Evolutionary conservation across 1,139 yeast species (phyloP).

Genomic region (Pichia kudriavzevii): DNA sequence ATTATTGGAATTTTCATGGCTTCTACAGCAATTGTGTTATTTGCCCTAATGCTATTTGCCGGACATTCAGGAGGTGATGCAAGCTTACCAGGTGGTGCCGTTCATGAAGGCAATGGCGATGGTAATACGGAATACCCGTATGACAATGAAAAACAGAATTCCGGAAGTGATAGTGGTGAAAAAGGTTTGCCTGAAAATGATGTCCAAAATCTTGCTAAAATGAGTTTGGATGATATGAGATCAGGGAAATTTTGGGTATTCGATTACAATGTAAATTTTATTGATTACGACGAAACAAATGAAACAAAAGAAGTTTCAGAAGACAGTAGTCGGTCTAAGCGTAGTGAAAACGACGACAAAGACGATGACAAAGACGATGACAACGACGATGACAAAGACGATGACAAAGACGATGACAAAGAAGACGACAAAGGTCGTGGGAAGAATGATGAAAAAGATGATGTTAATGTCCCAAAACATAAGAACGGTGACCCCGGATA

Average conservation of each 20-base stretch:
- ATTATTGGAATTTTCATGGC: conserved; percentile 7
- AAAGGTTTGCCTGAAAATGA: background rate
- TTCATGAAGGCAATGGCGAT: conserved; percentile 2
- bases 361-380: conserved; percentile 1
- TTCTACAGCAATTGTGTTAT: conserved; percentile 3
- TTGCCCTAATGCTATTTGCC: conserved; percentile 10
- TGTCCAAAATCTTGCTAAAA: conserved; percentile 2
- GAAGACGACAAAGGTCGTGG: conserved; percentile 1
- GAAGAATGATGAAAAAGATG: background rate
- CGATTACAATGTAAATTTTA: conserved; percentile 10
- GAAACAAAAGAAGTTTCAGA: background rate
- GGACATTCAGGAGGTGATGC: conserved; percentile 12
- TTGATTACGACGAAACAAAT: conserved; percentile 9
- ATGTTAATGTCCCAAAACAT: background rate
- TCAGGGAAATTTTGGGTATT: conserved; percentile 11
- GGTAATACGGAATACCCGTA: background rate
- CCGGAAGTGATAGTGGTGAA: background rate
- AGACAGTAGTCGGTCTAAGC: too few relatives aligned
- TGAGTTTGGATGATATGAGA: conserved; percentile 14
- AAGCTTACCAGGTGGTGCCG: conserved; percentile 11
- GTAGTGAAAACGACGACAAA: conserved; percentile 4
- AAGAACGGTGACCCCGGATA: conserved; percentile 25
- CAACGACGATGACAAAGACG: background rate
- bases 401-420: background rate
- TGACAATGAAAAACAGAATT: background rate